A percentile compares a stretch with the other conserved stretches of the same genome.
These are phyloP conservation scores for Trematosphaeria pertusa DNA, from an alignment of 2,329 filamentous ascomycete species.

Conservation along the genomic window DNA sequence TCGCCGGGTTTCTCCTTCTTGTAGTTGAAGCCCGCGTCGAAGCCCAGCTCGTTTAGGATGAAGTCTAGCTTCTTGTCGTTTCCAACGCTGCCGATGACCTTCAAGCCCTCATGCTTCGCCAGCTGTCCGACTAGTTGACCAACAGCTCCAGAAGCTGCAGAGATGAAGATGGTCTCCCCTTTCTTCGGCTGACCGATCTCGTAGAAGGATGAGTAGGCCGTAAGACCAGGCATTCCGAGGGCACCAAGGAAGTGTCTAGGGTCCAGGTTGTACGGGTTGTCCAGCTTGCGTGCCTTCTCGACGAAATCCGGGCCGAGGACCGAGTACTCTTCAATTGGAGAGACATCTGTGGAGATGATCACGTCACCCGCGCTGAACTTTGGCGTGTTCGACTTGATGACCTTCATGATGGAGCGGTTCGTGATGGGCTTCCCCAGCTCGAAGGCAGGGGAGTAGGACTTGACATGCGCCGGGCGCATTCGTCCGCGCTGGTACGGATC, in stretches of 20 bases:
- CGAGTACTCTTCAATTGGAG: conserved; percentile 75
- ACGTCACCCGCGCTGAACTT: conserved; percentile 73
- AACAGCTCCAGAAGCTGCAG: conserved; percentile 79
- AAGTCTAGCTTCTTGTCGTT: conserved; percentile 81
- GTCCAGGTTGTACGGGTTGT: conserved; percentile 74
- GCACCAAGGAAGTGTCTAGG: conserved; percentile 74
- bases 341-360: conserved; percentile 57
- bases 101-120: conserved; percentile 80
- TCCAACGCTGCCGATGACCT: conserved; percentile 80
- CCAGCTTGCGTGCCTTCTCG: conserved; percentile 60
- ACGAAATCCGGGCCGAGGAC: conserved; percentile 58
- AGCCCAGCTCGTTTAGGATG: conserved; percentile 72
- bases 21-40: conserved; percentile 85
- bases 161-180: conserved; percentile 83
- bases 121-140: conserved; percentile 84
- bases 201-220: conserved; percentile 76
- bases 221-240: conserved; percentile 80
- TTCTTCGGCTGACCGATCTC: conserved; percentile 77
- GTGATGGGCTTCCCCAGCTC: conserved; percentile 67
- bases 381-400: conserved; percentile 71
- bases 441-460: conserved; percentile 74
- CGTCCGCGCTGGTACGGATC: conserved; percentile 85
- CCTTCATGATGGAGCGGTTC: conserved; percentile 69
- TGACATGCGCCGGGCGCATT: conserved; percentile 70
- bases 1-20: conserved; percentile 77